Evolutionary conservation across 768 basidiomycete species (phyloP), one percentile per base, ranked within the genome.

Genomic region (Lyophyllum atratum): DNA sequence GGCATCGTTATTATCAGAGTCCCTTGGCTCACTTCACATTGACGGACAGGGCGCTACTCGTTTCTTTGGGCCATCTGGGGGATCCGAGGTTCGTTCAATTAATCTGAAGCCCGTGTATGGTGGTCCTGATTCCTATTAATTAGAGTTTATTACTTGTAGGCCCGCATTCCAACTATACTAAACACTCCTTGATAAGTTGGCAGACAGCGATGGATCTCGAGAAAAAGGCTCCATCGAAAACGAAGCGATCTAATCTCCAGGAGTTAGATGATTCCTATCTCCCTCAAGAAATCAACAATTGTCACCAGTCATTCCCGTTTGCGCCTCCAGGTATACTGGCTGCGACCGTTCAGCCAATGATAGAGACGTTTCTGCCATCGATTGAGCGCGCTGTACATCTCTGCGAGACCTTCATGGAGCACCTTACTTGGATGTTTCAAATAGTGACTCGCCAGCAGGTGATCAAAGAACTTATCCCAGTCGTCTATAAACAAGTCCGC

Each of bases 361-460:
- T 83, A 54, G 76, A 80, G 64, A 67, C 72, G 1, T 79, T 76
- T 59, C 71, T 84, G 11, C 82, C 82, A 2, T 64, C 78, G 2
- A 59, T 77, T 7, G 69, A 76, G 46, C 74, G 75, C 31, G 77
- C 80, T 15, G 73, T 74, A 17, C 53, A 64, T 5, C 65, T 83
- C 31, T 80, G 77, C 61, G 76, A 82, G 40, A 78, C 73, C 1
- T 81, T 81, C 58, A 59, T 80, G 22, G 75, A 81, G 56, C 76
- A 80, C 55, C 67, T 79, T 33, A 77, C 80, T 15, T 82, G 80
- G 80, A 79, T 80, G 75, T 78, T 79, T 59, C 72, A 72, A 49
- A 76, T 81, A 55, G 76, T 82, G 24, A 77, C 79, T 47, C 76
- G 79, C 10, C 74, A 74, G 45, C 72, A 78, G 45, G 59, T 82